Base-by-base conservation (phyloP, 2,329 filamentous ascomycete species). In the Calonectria pseudoreteaudii region DNA sequence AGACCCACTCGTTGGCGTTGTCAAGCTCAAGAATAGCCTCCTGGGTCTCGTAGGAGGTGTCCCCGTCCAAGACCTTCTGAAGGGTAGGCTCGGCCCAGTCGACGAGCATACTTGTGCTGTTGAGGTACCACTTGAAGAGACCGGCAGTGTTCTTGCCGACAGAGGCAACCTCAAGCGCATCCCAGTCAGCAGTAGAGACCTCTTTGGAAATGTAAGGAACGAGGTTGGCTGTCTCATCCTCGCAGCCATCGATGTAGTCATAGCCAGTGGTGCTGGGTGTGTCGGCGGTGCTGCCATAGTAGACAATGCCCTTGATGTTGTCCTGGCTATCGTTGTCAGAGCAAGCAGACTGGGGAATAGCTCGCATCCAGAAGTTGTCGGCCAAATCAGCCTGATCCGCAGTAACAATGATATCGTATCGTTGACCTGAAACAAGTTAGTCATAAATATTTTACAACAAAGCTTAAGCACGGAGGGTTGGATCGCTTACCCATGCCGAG, bases 221-320 rank as follows among this genome's bases (percentile, higher is more conserved):
- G 2, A 86, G 71, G 20, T 81, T 84, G 8, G 68, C 72, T 6
- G 84, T 82, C 75, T 85, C 83, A 31, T 87, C 86, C 0, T 80
- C 77, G 65, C 85, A 87, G 13, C 78, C 75, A 31, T 79, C 75
- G 0, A 53, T 58, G 16, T 64, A 75, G 36, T 72, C 66, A 23
- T 75, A 73, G 1, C 31, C 72, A 18, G 69, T 75, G 10, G 77
- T 79, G 2, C 66, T 72, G 0, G 77, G 74, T 3, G 68, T 70
- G 41, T 60, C 49, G 8, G 74, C 73, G 38, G 73, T 80, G 34
- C 77, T 76, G 38, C 84, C 81, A 75, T 88, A 88, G 53, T 82
- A 85, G 4, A 91, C 77, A 56, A 91, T 88, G 2, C 88, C 90
- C 56, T 81, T 85, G 75, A 90, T 88, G 72, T 88, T 86, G 53